A percentile compares a stretch with the other conserved stretches of the same genome.
Evolutionary conservation across 2,329 filamentous ascomycete species (phyloP).

Genomic region (Fusarium pseudoanthophilum): DNA sequence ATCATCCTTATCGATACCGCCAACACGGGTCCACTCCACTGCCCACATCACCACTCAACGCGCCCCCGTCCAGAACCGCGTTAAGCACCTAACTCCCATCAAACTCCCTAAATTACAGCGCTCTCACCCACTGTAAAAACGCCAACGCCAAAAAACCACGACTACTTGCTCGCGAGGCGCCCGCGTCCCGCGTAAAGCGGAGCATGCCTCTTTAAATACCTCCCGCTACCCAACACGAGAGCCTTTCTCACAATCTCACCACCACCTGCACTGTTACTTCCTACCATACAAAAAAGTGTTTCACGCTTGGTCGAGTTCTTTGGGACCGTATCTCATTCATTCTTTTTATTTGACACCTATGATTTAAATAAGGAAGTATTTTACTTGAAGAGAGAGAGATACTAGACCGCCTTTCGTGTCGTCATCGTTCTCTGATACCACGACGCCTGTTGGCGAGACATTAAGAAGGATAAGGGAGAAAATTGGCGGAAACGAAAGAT

Average conservation of each 20-base stretch:
- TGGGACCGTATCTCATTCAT: background rate
- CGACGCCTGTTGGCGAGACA: background rate
- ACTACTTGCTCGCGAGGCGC: slow-evolving; percentile 10
- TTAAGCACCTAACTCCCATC: slow-evolving; percentile 24
- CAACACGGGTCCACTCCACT: background rate
- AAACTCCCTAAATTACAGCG: slow-evolving; percentile 4
- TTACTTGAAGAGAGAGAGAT: background rate
- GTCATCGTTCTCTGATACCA: slow-evolving; percentile 18
- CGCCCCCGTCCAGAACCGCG: slow-evolving; percentile 15
- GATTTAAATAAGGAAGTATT: background rate
- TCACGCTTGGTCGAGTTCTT: slow-evolving; percentile 18
- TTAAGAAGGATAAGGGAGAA: background rate
- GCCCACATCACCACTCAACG: slow-evolving; percentile 29
- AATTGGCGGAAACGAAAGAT: background rate
- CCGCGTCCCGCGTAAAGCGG: slow-evolving; percentile 25
- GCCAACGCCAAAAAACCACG: slow-evolving; percentile 35
- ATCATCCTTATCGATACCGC: slow-evolving; percentile 33
- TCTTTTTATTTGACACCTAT: background rate
- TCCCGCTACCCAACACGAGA: slow-evolving; percentile 37
- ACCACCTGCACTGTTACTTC: background rate
- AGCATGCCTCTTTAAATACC: slow-evolving; percentile 40
- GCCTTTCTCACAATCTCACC: slow-evolving; percentile 8
- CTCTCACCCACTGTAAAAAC: slow-evolving; percentile 14
- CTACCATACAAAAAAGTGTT: slow-evolving; percentile 1
- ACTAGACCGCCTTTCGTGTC: slow-evolving; percentile 32